phyloP scores from a whole-genome alignment of 371 early-diverging fungal species.

The Rhizomucor pusillus region DNA sequence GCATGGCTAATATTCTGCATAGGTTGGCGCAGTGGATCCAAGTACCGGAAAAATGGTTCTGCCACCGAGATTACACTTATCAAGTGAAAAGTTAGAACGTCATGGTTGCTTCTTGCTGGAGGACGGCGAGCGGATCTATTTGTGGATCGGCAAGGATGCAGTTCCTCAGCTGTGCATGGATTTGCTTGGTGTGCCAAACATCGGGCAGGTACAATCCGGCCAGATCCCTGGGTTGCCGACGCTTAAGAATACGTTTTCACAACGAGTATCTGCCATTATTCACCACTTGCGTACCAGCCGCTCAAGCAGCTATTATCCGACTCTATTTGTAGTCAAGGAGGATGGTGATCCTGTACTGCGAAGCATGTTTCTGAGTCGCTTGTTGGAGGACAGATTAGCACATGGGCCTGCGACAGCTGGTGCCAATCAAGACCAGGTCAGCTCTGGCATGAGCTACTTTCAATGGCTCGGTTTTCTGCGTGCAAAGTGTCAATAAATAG shows the following conservation, averaged over 20 bases:
- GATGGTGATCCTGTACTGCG: slow-evolving; percentile 85
- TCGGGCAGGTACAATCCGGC: slow-evolving; percentile 30
- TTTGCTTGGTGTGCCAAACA: slow-evolving; percentile 48
- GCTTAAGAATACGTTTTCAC: slow-evolving; percentile 34
- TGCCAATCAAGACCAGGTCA: slow-evolving; percentile 41
- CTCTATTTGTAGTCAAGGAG: slow-evolving; percentile 82
- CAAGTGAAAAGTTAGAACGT: slow-evolving; percentile 73
- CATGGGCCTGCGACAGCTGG: slow-evolving; percentile 40
- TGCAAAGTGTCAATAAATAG: slow-evolving; percentile 26
- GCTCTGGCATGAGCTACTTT: slow-evolving; percentile 75
- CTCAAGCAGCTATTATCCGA: slow-evolving; percentile 53
- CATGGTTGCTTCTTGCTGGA: slow-evolving; percentile 76
- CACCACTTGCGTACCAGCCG: slow-evolving; percentile 19
- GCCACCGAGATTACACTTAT: slow-evolving; percentile 61
- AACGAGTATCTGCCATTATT: slow-evolving; percentile 27
- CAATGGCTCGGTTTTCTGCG: slow-evolving; percentile 62
- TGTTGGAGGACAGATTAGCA: slow-evolving; percentile 79
- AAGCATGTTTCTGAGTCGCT: slow-evolving; percentile 77
- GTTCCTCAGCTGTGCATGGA: slow-evolving; percentile 58
- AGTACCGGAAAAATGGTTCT: slow-evolving; percentile 40
- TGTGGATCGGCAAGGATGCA: slow-evolving; percentile 78
- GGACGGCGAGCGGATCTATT: slow-evolving; percentile 60
- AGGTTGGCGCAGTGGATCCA: slow-evolving; percentile 33
- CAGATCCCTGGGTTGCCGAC: slow-evolving; percentile 25
- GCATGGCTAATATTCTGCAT: slow-evolving; percentile 23